These are phyloP conservation scores for Fennellomyces sp. DNA, from an alignment of 371 early-diverging fungal species.

Conservation along the genomic window DNA sequence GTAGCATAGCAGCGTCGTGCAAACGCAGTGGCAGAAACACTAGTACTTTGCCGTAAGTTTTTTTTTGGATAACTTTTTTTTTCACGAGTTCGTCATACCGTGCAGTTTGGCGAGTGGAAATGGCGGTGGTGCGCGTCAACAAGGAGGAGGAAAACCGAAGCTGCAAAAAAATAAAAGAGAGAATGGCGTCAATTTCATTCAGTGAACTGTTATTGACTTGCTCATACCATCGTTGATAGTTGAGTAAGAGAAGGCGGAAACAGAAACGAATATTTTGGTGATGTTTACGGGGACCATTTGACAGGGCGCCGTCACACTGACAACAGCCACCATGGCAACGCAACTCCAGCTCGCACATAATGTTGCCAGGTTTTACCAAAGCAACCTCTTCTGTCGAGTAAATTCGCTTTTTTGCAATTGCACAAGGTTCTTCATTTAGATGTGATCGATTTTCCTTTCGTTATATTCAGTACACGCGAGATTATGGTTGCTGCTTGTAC, in stretches of 20 bases:
- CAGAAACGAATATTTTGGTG: slow-evolving; percentile 1
- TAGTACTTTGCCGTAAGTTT: slow-evolving; percentile 10
- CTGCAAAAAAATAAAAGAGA: slow-evolving; percentile 16
- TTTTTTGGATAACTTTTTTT: slow-evolving; percentile 6
- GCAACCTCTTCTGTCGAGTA: no score
- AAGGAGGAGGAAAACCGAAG: slow-evolving; percentile 49
- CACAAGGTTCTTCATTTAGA: no score
- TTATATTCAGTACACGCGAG: no score
- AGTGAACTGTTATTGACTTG: no score
- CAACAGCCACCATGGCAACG: slow-evolving; percentile 1
- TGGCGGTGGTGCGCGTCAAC: slow-evolving; percentile 27
- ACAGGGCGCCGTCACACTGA: not conserved
- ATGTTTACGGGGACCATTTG: not conserved
- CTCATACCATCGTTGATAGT: not conserved
- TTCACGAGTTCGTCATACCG: slow-evolving; percentile 31
- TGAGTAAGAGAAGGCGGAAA: not conserved
- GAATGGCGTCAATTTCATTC: not conserved
- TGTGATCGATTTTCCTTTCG: no score
- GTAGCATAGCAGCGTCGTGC: slow-evolving; percentile 48
- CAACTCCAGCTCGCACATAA: no score
- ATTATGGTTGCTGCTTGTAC: no score
- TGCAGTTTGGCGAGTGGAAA: slow-evolving; percentile 34
- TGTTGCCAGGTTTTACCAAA: no score
- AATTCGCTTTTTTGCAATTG: no score
- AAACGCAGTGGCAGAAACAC: slow-evolving; percentile 31